Conservation (phyloP, 2,329 filamentous ascomycete genomes). For the Metarhizium sp. region DNA sequence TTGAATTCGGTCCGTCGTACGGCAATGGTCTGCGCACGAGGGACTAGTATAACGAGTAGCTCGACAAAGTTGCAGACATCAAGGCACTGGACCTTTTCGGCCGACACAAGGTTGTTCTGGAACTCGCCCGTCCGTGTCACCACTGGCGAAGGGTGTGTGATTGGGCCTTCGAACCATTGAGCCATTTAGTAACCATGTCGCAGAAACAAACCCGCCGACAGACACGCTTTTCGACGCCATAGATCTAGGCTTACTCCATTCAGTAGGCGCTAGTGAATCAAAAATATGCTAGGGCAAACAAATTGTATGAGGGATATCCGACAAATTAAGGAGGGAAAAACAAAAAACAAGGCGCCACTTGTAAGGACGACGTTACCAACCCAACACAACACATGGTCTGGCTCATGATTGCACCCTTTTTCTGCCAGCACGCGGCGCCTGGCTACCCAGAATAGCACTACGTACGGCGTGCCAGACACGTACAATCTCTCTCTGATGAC, state of each 20-base stretch:
- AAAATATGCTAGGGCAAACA: not conserved
- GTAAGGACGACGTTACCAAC: not conserved
- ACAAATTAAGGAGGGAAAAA: not conserved
- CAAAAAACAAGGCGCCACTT: not conserved
- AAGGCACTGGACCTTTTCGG: not conserved
- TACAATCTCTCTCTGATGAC: too few species aligned
- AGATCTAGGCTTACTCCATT: not conserved
- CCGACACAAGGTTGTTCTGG: not conserved
- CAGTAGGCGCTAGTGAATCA: not conserved
- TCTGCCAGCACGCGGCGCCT: too few species aligned
- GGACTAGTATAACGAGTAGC: not conserved
- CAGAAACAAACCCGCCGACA: not conserved
- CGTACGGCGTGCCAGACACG: too few species aligned
- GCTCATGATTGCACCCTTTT: too few species aligned
- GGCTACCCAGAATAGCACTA: too few species aligned
- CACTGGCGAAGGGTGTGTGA: too few species aligned
- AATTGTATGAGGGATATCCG: not conserved
- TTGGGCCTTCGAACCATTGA: not conserved
- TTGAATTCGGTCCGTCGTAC: too few species aligned
- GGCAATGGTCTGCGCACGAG: too few species aligned
- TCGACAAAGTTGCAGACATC: too few species aligned
- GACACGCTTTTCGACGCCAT: not conserved
- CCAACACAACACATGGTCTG: too few species aligned
- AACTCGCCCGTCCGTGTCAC: not conserved
- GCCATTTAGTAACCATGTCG: not conserved